phyloP scores from a whole-genome alignment of 495 filamentous ascomycete species.

The Xylona heveae region DNA sequence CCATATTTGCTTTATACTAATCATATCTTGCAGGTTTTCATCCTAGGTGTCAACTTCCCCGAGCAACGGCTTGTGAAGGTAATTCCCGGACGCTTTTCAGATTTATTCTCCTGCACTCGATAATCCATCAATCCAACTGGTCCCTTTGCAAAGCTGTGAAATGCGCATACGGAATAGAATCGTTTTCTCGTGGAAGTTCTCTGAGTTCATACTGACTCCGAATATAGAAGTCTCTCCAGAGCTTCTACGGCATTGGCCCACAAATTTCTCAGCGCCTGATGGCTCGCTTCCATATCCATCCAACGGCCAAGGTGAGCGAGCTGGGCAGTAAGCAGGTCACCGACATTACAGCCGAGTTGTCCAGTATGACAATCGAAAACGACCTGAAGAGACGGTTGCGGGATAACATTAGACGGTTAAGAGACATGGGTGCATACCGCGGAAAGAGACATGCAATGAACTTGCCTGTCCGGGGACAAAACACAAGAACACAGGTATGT shows the following conservation, averaged over 20 bases:
- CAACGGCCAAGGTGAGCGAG: constrained; percentile 48
- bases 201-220: too few species aligned
- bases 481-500: constrained; percentile 57
- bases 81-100: constrained; percentile 14
- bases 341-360: constrained; percentile 62
- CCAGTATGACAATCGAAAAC: constrained; percentile 85
- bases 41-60: constrained; percentile 68
- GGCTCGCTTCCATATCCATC: constrained; percentile 72
- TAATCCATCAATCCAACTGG: background rate
- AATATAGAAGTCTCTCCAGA: constrained; percentile 57
- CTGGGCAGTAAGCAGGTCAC: constrained; percentile 51
- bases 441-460: constrained; percentile 80
- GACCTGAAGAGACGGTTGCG: constrained; percentile 53
- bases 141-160: too few species aligned
- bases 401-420: constrained; percentile 70
- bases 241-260: constrained; percentile 77
- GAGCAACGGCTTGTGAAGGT: constrained; percentile 67
- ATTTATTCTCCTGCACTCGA: background rate
- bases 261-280: constrained; percentile 50
- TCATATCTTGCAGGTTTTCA: constrained; percentile 40
- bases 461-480: constrained; percentile 72
- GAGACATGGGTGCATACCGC: constrained; percentile 80
- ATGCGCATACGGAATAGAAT: too few species aligned
- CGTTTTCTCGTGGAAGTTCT: too few species aligned
- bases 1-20: background rate